Conservation (phyloP, 345 rosid species). For the Rubroshorea leprosula region DNA sequence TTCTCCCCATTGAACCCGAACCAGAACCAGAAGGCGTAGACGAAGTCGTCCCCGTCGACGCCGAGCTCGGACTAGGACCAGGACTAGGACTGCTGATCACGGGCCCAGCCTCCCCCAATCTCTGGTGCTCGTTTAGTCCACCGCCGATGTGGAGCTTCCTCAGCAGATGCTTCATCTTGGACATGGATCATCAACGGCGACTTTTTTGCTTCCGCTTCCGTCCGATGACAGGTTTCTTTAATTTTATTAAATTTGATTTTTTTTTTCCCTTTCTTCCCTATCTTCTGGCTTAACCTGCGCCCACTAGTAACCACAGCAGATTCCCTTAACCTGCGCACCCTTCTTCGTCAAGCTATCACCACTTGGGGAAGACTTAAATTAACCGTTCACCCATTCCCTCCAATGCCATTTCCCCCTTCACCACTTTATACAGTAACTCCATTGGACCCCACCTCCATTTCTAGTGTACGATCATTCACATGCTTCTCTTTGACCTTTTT, state of each 20-base stretch:
- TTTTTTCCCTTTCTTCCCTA: slow-evolving; percentile 12
- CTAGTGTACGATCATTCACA: not conserved
- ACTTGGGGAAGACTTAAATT: slow-evolving; percentile 35
- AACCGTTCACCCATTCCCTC: slow-evolving; percentile 51
- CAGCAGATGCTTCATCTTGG: slow-evolving; percentile 89
- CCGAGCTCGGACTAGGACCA: slow-evolving; percentile 26
- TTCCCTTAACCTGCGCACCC: slow-evolving; percentile 74
- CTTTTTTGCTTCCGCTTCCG: slow-evolving; percentile 12
- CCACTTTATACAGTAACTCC: not conserved
- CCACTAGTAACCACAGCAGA: slow-evolving; percentile 30
- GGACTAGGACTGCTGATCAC: slow-evolving; percentile 24
- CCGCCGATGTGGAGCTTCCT: slow-evolving; percentile 91
- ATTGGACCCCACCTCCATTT: not conserved
- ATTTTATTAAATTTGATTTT: slow-evolving; percentile 4
- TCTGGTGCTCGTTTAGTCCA: slow-evolving; percentile 51
- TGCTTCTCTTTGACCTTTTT: not conserved
- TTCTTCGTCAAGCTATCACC: slow-evolving; percentile 53
- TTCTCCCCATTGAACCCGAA: slow-evolving; percentile 36
- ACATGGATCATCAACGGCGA: slow-evolving; percentile 76
- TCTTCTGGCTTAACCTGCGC: slow-evolving; percentile 50
- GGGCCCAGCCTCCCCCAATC: slow-evolving; percentile 35
- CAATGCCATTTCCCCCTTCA: slow-evolving; percentile 9
- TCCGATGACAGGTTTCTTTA: slow-evolving; percentile 19
- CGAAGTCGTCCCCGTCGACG: slow-evolving; percentile 28
- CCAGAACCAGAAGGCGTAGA: slow-evolving; percentile 15